Conservation (phyloP, 257 asterid genomes). For the Gynochthodes officinalis region DNA sequence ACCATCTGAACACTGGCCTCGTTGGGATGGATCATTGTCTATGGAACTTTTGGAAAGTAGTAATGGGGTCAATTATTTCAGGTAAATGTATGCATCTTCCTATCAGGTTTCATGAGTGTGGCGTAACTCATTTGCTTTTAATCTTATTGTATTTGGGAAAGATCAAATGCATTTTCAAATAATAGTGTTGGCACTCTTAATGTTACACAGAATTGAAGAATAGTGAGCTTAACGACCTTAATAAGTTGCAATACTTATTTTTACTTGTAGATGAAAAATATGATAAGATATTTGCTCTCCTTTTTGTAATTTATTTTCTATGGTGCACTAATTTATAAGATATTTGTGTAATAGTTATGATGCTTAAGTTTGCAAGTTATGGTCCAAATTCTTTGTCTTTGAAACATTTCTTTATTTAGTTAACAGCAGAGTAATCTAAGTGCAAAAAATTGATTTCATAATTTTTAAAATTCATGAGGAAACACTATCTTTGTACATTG, state of each 20-base stretch:
- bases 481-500: background rate
- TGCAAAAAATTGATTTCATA: background rate
- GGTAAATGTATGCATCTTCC: slow-evolving; percentile 31
- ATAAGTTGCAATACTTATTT: background rate
- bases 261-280: background rate
- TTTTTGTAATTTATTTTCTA: background rate
- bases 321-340: background rate
- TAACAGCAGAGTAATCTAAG: background rate
- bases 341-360: background rate
- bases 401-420: background rate
- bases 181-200: background rate
- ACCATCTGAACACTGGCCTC: slow-evolving; percentile 91
- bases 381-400: background rate
- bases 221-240: background rate
- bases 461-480: background rate
- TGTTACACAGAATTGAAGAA: background rate
- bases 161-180: background rate
- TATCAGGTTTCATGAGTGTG: background rate
- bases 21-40: slow-evolving; percentile 90
- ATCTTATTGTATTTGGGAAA: background rate
- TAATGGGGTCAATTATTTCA: slow-evolving; percentile 65
- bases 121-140: background rate
- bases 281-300: background rate
- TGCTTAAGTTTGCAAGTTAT: background rate
- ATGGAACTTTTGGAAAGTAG: slow-evolving; percentile 79